These are phyloP conservation scores for Cryptococcus sp. DNA, from an alignment of 1,284 basidiomycete species.

Conservation along the genomic window DNA sequence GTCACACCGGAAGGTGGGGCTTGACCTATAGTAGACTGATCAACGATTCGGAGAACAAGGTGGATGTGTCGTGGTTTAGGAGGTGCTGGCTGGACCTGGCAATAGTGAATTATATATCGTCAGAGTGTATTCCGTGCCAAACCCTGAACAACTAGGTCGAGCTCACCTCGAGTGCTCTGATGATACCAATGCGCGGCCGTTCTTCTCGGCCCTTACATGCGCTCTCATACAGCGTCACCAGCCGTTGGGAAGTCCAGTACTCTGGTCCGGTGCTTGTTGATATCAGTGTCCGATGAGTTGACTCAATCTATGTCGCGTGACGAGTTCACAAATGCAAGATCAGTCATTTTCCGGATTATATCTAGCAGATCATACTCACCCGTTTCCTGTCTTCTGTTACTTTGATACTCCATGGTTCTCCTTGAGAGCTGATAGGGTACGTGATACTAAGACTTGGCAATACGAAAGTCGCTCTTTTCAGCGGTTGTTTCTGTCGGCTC, in stretches of 20 bases:
- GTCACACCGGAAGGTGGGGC: slow-evolving; percentile 23
- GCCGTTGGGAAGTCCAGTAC: slow-evolving; percentile 49
- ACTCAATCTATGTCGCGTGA: slow-evolving; percentile 45
- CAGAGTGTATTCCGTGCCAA: neutral
- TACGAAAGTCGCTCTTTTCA: slow-evolving; percentile 83
- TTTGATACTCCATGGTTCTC: slow-evolving; percentile 72
- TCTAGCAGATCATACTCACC: slow-evolving; percentile 20
- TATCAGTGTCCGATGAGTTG: slow-evolving; percentile 65
- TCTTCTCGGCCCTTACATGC: slow-evolving; percentile 54
- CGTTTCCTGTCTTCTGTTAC: slow-evolving; percentile 55
- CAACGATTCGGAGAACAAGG: slow-evolving; percentile 31
- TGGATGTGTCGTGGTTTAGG: slow-evolving; percentile 40
- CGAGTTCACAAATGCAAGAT: neutral
- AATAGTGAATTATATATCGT: neutral
- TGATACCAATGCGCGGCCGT: slow-evolving; percentile 67
- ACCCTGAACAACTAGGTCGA: neutral
- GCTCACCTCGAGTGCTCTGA: slow-evolving; percentile 69
- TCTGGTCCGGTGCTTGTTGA: slow-evolving; percentile 42
- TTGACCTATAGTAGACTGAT: slow-evolving; percentile 16
- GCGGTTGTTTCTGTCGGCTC: slow-evolving; percentile 54
- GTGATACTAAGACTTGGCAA: slow-evolving; percentile 76
- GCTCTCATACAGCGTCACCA: slow-evolving; percentile 49
- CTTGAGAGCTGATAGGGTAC: slow-evolving; percentile 78
- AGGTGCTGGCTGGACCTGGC: slow-evolving; percentile 30
- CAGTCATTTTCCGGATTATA: neutral